Evolutionary conservation across 2,329 filamentous ascomycete species (phyloP), one percentile per base, ranked within the genome.

Genomic region (Dothideomycetes sp.): DNA sequence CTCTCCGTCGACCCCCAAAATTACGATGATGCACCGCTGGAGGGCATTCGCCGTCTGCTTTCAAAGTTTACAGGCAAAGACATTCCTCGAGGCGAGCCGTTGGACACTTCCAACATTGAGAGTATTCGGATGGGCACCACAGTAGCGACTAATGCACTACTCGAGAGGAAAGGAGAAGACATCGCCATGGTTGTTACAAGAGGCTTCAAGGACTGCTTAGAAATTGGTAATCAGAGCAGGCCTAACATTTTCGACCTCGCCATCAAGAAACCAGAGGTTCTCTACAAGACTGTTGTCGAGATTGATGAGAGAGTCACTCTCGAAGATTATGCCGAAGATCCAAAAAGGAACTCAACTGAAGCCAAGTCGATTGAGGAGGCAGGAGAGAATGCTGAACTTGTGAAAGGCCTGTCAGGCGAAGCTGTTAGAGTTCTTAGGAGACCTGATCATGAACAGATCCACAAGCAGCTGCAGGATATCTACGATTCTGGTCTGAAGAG

Each of bases 61-160:
- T 81, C 80, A 49, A 79, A 77, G 51, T 93, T 93, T 60, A 76
- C 79, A 2, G 71, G 73, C 40, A 71, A 73, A 44, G 80, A 89
- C 4, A 87, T 93, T 31, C 84, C 84, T 3, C 78, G 87, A 33
- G 86, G 85, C 18, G 70, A 87, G 57, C 68, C 82, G 1, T 67
- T 94, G 7, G 86, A 94, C 59, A 94, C 87, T 1, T 76, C 78
- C 13, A 66, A 79, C 54, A 93, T 95, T 51, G 84, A 91, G 51
- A 87, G 83, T 41, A 94, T 95, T 58, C 81, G 88, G 33, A 95
- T 95, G 88, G 88, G 88, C 31, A 95, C 88, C 1, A 95, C 88
- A 0, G 87, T 95, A 10, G 88, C 88, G 8, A 95, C 88, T 1
- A 95, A 95, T 60, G 88, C 88, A 0, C 64, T 95, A 42, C 70